Conservation (phyloP, 768 basidiomycete genomes). For the Strobilomyces confusus region DNA sequence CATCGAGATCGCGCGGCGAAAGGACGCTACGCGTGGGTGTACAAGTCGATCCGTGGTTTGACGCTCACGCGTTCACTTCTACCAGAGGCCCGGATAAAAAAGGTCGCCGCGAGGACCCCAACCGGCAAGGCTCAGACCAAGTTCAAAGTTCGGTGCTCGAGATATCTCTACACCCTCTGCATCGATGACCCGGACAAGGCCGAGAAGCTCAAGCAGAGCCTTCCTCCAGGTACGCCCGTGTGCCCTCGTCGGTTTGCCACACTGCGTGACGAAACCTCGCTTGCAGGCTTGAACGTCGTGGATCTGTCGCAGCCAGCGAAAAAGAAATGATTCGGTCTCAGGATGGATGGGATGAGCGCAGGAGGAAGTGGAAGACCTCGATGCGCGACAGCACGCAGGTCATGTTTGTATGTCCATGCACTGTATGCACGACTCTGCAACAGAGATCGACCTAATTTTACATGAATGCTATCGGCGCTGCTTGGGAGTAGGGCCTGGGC, state of each 20-base stretch:
- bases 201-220: slow-evolving; percentile 91
- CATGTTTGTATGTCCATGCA: slow-evolving; percentile 21
- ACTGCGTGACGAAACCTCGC: not conserved
- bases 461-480: too few relatives aligned
- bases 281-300: slow-evolving; percentile 61
- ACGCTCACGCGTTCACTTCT: not conserved
- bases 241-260: not conserved
- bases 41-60: too few relatives aligned
- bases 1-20: slow-evolving; percentile 94
- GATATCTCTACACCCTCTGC: slow-evolving; percentile 96
- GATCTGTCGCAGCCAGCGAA: slow-evolving; percentile 60
- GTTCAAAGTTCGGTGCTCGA: slow-evolving; percentile 97
- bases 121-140: slow-evolving; percentile 83
- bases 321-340: slow-evolving; percentile 57
- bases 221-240: slow-evolving; percentile 80
- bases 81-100: slow-evolving; percentile 96
- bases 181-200: slow-evolving; percentile 98
- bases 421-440: slow-evolving; percentile 16
- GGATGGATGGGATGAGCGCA: not conserved
- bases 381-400: slow-evolving; percentile 5
- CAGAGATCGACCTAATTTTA: too few relatives aligned
- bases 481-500: not conserved
- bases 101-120: slow-evolving; percentile 65
- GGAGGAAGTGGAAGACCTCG: slow-evolving; percentile 4
- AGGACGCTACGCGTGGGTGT: slow-evolving; percentile 91